Base-by-base conservation (phyloP, 129 eudicot genomes). In the Lonicera japonica region DNA sequence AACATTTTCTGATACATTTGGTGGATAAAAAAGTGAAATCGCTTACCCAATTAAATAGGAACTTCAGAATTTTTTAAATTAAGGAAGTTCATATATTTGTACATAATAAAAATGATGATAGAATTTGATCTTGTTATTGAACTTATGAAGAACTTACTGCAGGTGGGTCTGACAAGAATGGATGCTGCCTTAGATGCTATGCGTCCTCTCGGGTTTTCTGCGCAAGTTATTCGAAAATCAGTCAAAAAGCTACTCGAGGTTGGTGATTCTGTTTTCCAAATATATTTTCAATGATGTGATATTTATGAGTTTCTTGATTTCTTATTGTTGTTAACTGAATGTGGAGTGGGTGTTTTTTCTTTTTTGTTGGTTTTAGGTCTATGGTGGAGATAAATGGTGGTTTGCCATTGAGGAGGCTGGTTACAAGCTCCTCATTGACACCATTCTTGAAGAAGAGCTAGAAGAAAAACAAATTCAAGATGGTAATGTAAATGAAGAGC, bases 141-240 rank as follows among this genome's bases (percentile, higher is more conserved):
- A 29, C 54, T 36, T 71, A 59, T 18, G 58, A 6, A 29, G 36
- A 29, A 29, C 36, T 1, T 29, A 29, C 36, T 72, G 40, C 69
- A 78, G 83, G 23, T n/a, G 8, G 22, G 54, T 39, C 46, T 58
- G 34, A 50, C 64, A 24, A 65, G 85, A 46, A 79, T 83, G 72
- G 77, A 75, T 53, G 89, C 82, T 13, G 89, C 89, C 59, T 55
- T 79, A 61, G 89, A 83, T 11, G 85, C 89, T 23, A 83, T 83
- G 89, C 56, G 20, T 45, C 77, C 73, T 0, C 38, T 58, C n/a
- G 89, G 85, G n/a, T 79, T 79, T 36, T 5, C 66, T 5, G 60
- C 69, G 41, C 46, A 40, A 9, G 21, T 29, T 21, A 77, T 83
- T 0, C 58, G 25, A 45, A 75, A 43, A 55, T 39, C 47, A 20